Percentiles rank a stretch among this genome's conserved stretches.
Conservation (phyloP, 805 yeast species). For the Alloascoidea hylecoeti region DNA sequence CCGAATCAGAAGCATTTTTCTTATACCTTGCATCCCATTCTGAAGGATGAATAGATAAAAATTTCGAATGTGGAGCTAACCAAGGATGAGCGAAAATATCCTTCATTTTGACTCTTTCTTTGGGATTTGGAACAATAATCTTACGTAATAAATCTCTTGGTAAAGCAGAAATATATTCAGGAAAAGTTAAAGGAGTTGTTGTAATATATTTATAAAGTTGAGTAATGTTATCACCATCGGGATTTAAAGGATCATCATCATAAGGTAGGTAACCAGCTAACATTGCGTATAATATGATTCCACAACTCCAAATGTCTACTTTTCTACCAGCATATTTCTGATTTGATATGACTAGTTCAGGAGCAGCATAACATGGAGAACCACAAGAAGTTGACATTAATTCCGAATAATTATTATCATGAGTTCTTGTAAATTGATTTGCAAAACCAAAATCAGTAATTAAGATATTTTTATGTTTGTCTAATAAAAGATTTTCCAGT, state of each 20-base stretch:
- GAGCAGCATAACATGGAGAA: slow-evolving; percentile 97
- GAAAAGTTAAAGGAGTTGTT: slow-evolving; percentile 83
- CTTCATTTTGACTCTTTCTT: slow-evolving; percentile 40
- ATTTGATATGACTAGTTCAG: slow-evolving; percentile 82
- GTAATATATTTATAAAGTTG: slow-evolving; percentile 86
- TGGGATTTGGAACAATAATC: slow-evolving; percentile 70
- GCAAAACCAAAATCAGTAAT: slow-evolving; percentile 94
- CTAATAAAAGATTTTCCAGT: slow-evolving; percentile 61
- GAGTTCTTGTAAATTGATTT: slow-evolving; percentile 43
- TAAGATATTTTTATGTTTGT: slow-evolving; percentile 73
- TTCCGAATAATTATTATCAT: slow-evolving; percentile 27
- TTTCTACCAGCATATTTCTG: slow-evolving; percentile 83
- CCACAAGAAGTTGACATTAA: slow-evolving; percentile 94
- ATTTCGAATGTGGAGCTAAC: slow-evolving; percentile 55
- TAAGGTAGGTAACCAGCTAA: slow-evolving; percentile 93
- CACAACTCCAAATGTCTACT: slow-evolving; percentile 96
- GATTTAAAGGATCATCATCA: slow-evolving; percentile 94
- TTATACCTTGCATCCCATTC: slow-evolving; percentile 61
- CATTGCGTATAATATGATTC: slow-evolving; percentile 93
- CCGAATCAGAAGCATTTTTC: too few species aligned
- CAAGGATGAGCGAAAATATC: slow-evolving; percentile 60
- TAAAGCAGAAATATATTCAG: slow-evolving; percentile 81
- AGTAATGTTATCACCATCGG: slow-evolving; percentile 90
- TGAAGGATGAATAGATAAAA: slow-evolving; percentile 53
- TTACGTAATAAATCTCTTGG: slow-evolving; percentile 84